Conservation (phyloP, 768 basidiomycete genomes). For the Trametes meyenii region DNA sequence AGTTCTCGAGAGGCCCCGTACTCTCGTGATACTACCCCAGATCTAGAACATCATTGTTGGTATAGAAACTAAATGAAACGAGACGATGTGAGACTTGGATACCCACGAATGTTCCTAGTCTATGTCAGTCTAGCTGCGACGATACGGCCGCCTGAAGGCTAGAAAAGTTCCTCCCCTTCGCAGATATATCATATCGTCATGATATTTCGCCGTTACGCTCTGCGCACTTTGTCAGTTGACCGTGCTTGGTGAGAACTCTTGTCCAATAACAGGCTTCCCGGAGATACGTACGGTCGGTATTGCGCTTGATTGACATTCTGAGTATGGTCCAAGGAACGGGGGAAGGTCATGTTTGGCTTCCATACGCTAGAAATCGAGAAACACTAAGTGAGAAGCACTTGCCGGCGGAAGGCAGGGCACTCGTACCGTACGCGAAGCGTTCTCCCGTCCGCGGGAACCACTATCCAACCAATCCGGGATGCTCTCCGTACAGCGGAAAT, state of each 20-base stretch:
- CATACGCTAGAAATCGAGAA: slow-evolving; percentile 1
- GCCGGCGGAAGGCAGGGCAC: not conserved
- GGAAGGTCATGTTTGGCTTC: not conserved
- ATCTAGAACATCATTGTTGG: not conserved
- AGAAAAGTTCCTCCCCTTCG: no score
- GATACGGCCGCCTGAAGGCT: not conserved
- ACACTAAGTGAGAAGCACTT: not conserved
- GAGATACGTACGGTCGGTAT: not conserved
- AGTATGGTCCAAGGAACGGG: slow-evolving; percentile 2
- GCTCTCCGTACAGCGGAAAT: no score
- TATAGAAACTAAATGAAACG: not conserved
- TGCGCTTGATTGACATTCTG: not conserved
- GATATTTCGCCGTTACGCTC: no score
- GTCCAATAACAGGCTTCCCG: not conserved
- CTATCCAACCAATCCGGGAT: not conserved
- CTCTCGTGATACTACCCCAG: not conserved
- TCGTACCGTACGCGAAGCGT: slow-evolving; percentile 2
- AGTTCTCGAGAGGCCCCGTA: not conserved
- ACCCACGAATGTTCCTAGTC: not conserved
- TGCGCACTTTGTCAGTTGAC: not conserved
- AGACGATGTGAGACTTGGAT: not conserved
- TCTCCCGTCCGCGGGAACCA: not conserved
- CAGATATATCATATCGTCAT: no score
- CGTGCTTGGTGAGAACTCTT: not conserved
- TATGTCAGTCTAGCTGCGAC: not conserved